Evolutionary conservation across 129 eudicot genomes (phyloP).

Genomic region (Deinandra increscens): DNA sequence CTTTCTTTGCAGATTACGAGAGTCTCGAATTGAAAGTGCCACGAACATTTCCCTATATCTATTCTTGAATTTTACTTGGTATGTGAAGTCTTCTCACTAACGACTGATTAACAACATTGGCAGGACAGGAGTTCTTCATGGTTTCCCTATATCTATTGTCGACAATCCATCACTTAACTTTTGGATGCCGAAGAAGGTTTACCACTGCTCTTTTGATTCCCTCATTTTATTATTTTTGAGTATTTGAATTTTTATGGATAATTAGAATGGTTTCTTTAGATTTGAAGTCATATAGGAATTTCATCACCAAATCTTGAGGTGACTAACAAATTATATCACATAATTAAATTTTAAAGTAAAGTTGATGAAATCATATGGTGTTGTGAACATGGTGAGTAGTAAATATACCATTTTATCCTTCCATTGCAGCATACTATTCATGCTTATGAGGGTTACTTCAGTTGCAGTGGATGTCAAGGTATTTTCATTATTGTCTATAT

Average conservation of each 20-base stretch:
- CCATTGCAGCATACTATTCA: slow-evolving; percentile 55
- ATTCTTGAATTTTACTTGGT: too few species aligned
- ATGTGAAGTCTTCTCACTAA: slow-evolving; percentile 17
- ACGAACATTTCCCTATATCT: too few species aligned
- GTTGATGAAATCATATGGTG: neutral
- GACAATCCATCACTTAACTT: slow-evolving; percentile 43
- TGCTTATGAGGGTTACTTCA: slow-evolving; percentile 69
- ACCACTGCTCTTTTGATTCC: neutral
- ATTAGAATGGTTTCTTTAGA: slow-evolving; percentile 55
- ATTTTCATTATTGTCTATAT: slow-evolving; percentile 26
- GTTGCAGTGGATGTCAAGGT: slow-evolving; percentile 87
- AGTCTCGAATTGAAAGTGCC: too few species aligned
- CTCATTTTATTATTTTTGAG: neutral
- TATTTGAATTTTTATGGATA: neutral
- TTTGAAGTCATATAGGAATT: slow-evolving; percentile 31
- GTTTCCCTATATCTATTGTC: neutral
- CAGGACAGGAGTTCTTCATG: slow-evolving; percentile 13
- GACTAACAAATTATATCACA: slow-evolving; percentile 3
- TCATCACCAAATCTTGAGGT: slow-evolving; percentile 54
- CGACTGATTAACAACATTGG: slow-evolving; percentile 14
- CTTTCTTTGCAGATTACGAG: too few species aligned
- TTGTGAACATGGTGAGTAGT: slow-evolving; percentile 6
- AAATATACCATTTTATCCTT: slow-evolving; percentile 23
- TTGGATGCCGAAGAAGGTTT: slow-evolving; percentile 48
- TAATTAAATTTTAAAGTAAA: slow-evolving; percentile 6